Evolutionary conservation across 2,329 filamentous ascomycete species (phyloP), one percentile per base, ranked within the genome.

Genomic region (Juglanconis oblonga): DNA sequence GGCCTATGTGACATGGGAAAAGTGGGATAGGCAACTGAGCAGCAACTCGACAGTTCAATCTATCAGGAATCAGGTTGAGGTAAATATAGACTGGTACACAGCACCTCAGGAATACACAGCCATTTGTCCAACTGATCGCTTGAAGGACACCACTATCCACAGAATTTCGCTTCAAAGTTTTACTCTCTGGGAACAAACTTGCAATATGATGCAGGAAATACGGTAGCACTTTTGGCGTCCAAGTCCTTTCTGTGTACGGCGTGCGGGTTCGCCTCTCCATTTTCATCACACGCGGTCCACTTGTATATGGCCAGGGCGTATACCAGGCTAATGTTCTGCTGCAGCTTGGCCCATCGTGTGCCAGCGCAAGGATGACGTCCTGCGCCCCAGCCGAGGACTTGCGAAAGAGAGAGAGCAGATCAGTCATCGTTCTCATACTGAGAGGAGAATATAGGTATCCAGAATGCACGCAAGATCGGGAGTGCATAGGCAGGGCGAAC

Each of bases 311-410:
- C 62, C 11, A 64, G 32, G 13, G 62, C 62, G 17, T 62, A 57
- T 9, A 42, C 63, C 13, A 65, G 42, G 14, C 55, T 55, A 14
- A 65, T 63, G 54, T 51, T 65, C 29, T 64, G 55, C 33, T 65
- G 64, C 29, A 65, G 32, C 61, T 65, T 65, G 8, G 57, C 64
- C 57, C 60, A 65, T 14, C 64, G 63, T 40, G 51, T 59, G n/a
- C 63, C 64, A 5, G 52, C 24, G 51, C 63, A 66, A 2, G 58
- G 64, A 52, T 66, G 63, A 10, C 52, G 52, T 9, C 64, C 64
- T 14, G 17, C 29, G 6, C 63, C 64, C 63, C 64, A 66, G 49
- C 61, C 64, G 31, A 65, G 32, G 38, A 59, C 63, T 64, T 24
- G 17, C 17, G 17, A n/a, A n/a, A 24, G 17, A 24, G 17, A 24